phyloP scores from a whole-genome alignment of 1,284 basidiomycete species.

The Ganoderma lingzhi region DNA sequence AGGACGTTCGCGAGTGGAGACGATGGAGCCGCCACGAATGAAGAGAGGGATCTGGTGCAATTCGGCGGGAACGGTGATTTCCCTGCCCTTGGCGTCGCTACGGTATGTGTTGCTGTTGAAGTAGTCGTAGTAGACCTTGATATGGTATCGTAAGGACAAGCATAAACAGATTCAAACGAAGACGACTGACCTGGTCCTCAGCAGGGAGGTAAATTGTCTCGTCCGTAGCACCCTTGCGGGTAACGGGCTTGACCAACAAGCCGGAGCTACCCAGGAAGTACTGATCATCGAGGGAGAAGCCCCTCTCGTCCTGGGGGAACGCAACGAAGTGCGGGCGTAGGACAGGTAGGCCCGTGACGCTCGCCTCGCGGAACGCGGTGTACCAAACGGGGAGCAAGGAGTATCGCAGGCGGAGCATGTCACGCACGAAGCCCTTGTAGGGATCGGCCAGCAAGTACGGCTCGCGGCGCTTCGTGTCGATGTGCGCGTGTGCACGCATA shows the following conservation, averaged over 20 bases:
- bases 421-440: slow-evolving; percentile 82
- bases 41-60: slow-evolving; percentile 87
- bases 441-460: slow-evolving; percentile 94
- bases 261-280: slow-evolving; percentile 93
- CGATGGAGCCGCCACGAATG: slow-evolving; percentile 91
- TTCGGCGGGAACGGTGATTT: slow-evolving; percentile 79
- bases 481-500: slow-evolving; percentile 98
- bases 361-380: slow-evolving; percentile 92
- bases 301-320: slow-evolving; percentile 88
- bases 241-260: slow-evolving; percentile 93
- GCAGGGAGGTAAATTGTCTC: slow-evolving; percentile 82
- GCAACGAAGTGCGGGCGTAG: slow-evolving; percentile 93
- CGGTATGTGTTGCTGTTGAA: slow-evolving; percentile 77
- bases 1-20: slow-evolving; percentile 88
- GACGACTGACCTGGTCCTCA: slow-evolving; percentile 77
- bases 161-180: not conserved
- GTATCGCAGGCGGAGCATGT: slow-evolving; percentile 88
- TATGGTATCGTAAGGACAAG: not conserved
- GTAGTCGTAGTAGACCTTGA: slow-evolving; percentile 94
- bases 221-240: slow-evolving; percentile 75
- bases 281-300: slow-evolving; percentile 93
- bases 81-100: slow-evolving; percentile 67
- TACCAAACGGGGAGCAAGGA: slow-evolving; percentile 95
- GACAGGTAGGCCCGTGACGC: slow-evolving; percentile 81
- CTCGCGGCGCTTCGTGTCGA: slow-evolving; percentile 97